Percentiles rank a stretch among this genome's conserved stretches.
Evolutionary conservation across 352 stramenopile genomes (phyloP).

Genomic region (Phytophthora europaea): DNA sequence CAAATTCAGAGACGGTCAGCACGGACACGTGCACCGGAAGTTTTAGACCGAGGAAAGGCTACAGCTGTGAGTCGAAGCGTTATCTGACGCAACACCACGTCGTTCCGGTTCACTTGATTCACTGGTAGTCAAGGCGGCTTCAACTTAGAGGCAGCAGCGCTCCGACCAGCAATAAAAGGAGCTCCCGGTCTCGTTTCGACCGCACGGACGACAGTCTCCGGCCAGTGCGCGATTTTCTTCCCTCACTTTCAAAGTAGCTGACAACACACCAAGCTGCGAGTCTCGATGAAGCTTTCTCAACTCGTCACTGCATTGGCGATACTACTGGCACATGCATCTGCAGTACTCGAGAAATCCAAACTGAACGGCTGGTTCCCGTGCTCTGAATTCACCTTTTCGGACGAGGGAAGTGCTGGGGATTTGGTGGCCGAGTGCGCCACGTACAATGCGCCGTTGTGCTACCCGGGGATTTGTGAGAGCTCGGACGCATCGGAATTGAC

Average conservation of each 20-base stretch:
- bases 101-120: conserved; percentile 1
- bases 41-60: neutral
- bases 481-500: conserved; percentile 14
- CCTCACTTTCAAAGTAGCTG: conserved; percentile 16
- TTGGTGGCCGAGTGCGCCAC: conserved; percentile 38
- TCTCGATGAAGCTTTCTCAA: conserved; percentile 13
- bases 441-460: conserved; percentile 44
- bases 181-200: neutral
- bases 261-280: neutral
- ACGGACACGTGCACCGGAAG: neutral
- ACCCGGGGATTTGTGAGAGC: conserved; percentile 30
- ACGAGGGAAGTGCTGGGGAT: conserved; percentile 13
- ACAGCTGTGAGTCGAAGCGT: neutral
- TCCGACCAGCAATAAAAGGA: neutral
- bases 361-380: conserved; percentile 42
- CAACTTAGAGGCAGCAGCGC: neutral
- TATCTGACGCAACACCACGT: neutral
- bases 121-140: neutral
- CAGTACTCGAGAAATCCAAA: neutral
- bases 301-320: neutral
- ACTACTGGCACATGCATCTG: neutral
- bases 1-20: conserved; percentile 1
- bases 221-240: neutral
- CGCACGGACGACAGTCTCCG: neutral
- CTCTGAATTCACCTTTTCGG: conserved; percentile 34